Evolutionary conservation across 2,329 filamentous ascomycete species (phyloP).

Genomic region (Trichoderma pleuroti): DNA sequence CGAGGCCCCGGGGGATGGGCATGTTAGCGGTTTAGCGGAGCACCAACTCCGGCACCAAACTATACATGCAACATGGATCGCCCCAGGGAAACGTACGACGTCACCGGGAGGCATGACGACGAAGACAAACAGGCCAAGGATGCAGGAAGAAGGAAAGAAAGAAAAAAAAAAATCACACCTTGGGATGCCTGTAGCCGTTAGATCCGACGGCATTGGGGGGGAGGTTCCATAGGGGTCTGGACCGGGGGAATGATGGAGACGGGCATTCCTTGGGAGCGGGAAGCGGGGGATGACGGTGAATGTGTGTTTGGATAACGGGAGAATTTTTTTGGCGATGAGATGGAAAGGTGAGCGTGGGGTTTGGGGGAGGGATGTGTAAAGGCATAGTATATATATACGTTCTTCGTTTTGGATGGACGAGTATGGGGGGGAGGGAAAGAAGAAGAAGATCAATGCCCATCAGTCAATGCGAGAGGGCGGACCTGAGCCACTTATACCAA

Average conservation of each 20-base stretch:
- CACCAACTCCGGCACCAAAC: background rate
- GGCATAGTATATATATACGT: background rate
- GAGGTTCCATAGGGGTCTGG: constrained; percentile 30
- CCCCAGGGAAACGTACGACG: background rate
- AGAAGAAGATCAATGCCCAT: background rate
- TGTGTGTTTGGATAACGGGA: background rate
- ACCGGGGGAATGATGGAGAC: constrained; percentile 24
- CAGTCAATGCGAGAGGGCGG: background rate
- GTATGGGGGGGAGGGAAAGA: background rate
- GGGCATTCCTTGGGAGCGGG: background rate
- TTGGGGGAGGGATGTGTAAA: background rate
- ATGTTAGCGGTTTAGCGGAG: background rate
- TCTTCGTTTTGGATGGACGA: background rate
- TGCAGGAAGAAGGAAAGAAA: background rate
- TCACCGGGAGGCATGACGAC: background rate
- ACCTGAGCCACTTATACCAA: background rate
- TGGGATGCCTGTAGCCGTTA: constrained; percentile 11
- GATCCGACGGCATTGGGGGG: background rate
- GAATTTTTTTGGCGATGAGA: background rate
- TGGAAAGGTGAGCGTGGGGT: background rate
- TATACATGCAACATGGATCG: background rate
- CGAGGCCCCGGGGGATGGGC: background rate
- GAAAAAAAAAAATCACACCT: background rate
- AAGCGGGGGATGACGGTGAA: background rate
- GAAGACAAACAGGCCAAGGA: background rate